A percentile compares a stretch with the other conserved stretches of the same genome.
Evolutionary conservation across 2,329 filamentous ascomycete species (phyloP).

Genomic region (Fusarium verticillioides): DNA sequence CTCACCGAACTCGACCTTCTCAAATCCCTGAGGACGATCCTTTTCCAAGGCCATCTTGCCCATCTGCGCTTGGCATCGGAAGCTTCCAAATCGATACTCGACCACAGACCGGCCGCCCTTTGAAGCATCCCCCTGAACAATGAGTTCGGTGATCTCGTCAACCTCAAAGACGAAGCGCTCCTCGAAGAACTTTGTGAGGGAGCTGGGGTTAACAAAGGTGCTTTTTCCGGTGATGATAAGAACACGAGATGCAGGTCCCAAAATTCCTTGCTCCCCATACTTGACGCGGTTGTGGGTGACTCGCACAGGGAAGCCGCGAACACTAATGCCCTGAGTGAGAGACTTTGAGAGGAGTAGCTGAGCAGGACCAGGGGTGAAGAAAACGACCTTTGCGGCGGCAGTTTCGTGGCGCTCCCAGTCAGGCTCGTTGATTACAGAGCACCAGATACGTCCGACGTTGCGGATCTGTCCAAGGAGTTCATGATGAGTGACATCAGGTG

Average conservation of each 20-base stretch:
- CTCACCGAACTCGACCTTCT: constrained; percentile 53
- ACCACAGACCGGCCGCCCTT: constrained; percentile 48
- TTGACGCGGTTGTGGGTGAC: constrained; percentile 63
- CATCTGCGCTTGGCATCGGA: constrained; percentile 64
- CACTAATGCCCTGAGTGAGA: constrained; percentile 47
- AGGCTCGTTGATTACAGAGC: constrained; percentile 62
- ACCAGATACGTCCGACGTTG: constrained; percentile 62
- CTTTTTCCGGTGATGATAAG: constrained; percentile 61
- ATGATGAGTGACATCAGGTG: constrained; percentile 53
- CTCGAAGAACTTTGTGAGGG: constrained; percentile 55
- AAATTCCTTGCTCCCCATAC: constrained; percentile 46
- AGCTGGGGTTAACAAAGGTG: constrained; percentile 55
- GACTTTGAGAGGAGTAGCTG: constrained; percentile 45
- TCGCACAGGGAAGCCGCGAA: constrained; percentile 51
- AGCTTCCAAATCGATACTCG: constrained; percentile 66
- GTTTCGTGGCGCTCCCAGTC: constrained; percentile 50
- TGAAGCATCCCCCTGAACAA: constrained; percentile 39
- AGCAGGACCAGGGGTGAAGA: constrained; percentile 57
- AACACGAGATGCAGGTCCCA: constrained; percentile 56
- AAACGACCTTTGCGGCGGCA: constrained; percentile 62
- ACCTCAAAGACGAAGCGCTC: constrained; percentile 59
- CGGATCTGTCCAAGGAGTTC: constrained; percentile 59
- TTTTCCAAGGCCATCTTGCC: constrained; percentile 55
- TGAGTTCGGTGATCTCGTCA: constrained; percentile 53
- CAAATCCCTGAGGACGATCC: constrained; percentile 49